Evolutionary conservation across 2,329 filamentous ascomycete species (phyloP), one percentile per base, ranked within the genome.

Genomic region (Clonostachys sp.): DNA sequence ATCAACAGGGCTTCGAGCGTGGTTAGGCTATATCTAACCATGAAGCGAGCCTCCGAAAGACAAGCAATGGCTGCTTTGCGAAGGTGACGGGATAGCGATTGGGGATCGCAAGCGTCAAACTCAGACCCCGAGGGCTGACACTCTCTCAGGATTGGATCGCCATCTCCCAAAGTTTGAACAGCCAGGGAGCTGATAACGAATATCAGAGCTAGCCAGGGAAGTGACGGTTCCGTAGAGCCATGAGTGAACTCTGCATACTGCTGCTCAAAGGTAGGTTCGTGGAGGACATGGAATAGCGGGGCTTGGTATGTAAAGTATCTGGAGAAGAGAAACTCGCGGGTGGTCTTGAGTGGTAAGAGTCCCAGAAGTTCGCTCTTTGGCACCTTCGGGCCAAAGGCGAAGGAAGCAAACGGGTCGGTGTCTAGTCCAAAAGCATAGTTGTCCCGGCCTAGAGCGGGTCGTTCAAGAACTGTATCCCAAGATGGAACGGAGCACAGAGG

Each of bases 191-290:
- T 51, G 12, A 55, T 52, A 8, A 50, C 45, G 20, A 54, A 55
- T 6, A 55, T 45, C 24, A 54, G 40, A 0, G 52, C 53, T 16
- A 55, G 39, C 52, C 51, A 55, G 4, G 53, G 47, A 2, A 55
- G 17, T 12, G 51, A 47, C 3, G 42, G 44, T 3, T 34, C 24
- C 5, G 35, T 18, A 4, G 48, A 48, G 12, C 50, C 38, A 13
- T 44, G 24, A 14, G 45, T 7, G 38, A 55, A 55, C 2, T 13
- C 39, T 6, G 41, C 17, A 9, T 55, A 55, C n/a, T 51, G 46
- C 13, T 46, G 49, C 45, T 55, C 45, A 18, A 55, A 54, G 7
- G 52, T 51, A 7, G 47, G 48, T 5, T 46, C 53, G n/a, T 55
- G 53, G 0, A 56, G 20, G 5, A 53, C 41, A 12, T 50, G 51